Conservation (phyloP, 1,284 basidiomycete genomes). For the Ganoderma resinaceum region DNA sequence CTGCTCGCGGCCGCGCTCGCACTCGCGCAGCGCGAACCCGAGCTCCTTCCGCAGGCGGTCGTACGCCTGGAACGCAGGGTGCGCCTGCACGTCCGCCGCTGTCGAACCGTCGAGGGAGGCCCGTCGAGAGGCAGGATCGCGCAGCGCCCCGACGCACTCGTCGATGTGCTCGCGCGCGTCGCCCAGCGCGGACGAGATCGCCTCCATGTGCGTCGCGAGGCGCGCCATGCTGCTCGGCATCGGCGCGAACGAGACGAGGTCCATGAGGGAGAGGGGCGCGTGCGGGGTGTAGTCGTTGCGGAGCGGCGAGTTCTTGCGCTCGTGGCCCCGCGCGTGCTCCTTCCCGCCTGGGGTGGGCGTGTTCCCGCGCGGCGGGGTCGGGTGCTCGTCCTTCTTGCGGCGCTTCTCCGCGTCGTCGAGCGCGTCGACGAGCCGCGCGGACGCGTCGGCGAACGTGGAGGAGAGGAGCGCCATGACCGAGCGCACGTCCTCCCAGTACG, state of each 20-base stretch:
- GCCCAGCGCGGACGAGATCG: constrained; percentile 67
- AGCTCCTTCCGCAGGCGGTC: constrained; percentile 77
- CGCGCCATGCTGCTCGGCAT: constrained; percentile 68
- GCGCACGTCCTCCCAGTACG: constrained; percentile 83
- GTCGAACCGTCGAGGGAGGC: constrained; percentile 6
- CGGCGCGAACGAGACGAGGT: constrained; percentile 67
- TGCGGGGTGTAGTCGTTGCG: constrained; percentile 13
- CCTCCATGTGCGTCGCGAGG: constrained; percentile 75
- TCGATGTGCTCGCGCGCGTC: constrained; percentile 72
- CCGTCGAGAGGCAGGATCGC: constrained; percentile 39
- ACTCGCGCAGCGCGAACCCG: constrained; percentile 76
- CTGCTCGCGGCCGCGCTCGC: constrained; percentile 75
- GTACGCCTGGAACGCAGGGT: constrained; percentile 68
- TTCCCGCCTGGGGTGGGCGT: constrained; percentile 20
- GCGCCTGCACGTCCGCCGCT: constrained; percentile 34
- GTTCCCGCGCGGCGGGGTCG: constrained; percentile 45
- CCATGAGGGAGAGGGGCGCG: constrained; percentile 33
- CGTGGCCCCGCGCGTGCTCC: constrained; percentile 14
- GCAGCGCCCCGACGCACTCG: constrained; percentile 62
- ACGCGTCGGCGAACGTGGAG: constrained; percentile 68
- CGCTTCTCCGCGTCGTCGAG: constrained; percentile 62
- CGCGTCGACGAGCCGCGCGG: constrained; percentile 63
- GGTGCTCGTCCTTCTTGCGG: constrained; percentile 53
- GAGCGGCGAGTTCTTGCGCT: constrained; percentile 24
- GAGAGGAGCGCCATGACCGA: constrained; percentile 74